Evolutionary conservation across 352 stramenopile species (phyloP).

Genomic region (Pythium brassicae): DNA sequence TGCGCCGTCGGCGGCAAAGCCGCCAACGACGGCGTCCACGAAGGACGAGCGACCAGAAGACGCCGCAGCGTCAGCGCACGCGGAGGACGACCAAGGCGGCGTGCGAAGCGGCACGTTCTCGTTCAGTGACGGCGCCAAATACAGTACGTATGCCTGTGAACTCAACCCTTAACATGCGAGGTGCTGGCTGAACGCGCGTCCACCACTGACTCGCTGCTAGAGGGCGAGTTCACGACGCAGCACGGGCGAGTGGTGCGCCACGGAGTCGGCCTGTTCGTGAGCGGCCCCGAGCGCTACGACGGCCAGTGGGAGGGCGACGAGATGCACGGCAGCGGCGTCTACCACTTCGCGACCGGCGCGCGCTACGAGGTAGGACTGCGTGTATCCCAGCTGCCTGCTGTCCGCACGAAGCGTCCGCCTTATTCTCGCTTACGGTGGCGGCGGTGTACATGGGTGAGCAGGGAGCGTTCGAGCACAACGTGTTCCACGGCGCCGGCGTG

Average conservation of each 20-base stretch:
- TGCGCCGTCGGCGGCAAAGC: slow-evolving; percentile 13
- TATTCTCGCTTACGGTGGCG: no score
- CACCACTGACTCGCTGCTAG: slow-evolving; percentile 12
- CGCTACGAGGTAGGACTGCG: slow-evolving; percentile 42
- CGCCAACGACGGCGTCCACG: slow-evolving; percentile 7
- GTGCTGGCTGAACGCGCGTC: no score
- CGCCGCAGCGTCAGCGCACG: slow-evolving; percentile 1
- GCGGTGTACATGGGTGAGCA: no score
- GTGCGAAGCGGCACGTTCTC: slow-evolving; percentile 51
- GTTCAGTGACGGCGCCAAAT: slow-evolving; percentile 62
- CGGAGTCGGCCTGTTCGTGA: slow-evolving; percentile 39
- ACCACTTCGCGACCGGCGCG: slow-evolving; percentile 63
- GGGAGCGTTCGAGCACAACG: slow-evolving; percentile 61
- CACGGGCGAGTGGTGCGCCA: slow-evolving; percentile 46
- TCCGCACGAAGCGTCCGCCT: no score
- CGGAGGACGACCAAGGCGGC: slow-evolving; percentile 30
- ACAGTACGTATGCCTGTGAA: no score
- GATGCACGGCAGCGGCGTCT: slow-evolving; percentile 66
- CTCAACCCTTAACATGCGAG: no score
- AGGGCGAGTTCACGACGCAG: slow-evolving; percentile 38
- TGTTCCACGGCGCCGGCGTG: slow-evolving; percentile 53
- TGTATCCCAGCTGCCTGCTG: no score
- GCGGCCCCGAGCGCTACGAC: slow-evolving; percentile 60
- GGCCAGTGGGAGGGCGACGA: slow-evolving; percentile 56
- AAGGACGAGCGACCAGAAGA: slow-evolving; percentile 24